These are phyloP conservation scores for Colletotrichum abscissum DNA, from an alignment of 2,329 filamentous ascomycete genomes.

Conservation along the genomic window DNA sequence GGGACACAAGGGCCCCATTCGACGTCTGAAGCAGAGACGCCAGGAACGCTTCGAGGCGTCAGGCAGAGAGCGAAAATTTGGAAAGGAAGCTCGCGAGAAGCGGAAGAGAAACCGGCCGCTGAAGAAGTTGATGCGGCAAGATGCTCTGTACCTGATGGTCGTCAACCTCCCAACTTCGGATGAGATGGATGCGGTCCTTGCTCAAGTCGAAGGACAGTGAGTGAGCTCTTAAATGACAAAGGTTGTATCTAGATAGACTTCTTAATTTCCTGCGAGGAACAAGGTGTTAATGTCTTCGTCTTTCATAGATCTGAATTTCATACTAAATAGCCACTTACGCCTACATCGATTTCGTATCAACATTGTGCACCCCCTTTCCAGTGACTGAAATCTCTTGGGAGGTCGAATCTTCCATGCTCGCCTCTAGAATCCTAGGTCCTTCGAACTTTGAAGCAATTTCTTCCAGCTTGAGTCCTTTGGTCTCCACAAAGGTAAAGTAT, in stretches of 20 bases:
- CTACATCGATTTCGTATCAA: background rate
- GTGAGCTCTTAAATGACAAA: background rate
- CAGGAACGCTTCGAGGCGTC: background rate
- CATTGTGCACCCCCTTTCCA: background rate
- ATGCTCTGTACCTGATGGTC: conserved; percentile 7
- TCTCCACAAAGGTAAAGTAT: conserved; percentile 44
- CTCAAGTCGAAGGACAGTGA: background rate
- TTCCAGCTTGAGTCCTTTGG: conserved; percentile 43
- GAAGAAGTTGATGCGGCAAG: conserved; percentile 13
- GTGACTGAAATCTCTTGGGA: background rate
- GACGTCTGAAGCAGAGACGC: background rate
- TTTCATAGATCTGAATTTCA: background rate
- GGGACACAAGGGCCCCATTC: background rate
- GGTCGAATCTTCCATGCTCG: background rate
- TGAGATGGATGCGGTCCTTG: background rate
- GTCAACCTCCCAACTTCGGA: background rate
- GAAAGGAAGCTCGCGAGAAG: background rate
- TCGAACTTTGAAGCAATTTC: conserved; percentile 43
- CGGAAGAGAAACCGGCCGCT: conserved; percentile 1
- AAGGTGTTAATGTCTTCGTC: background rate
- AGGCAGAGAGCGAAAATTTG: background rate
- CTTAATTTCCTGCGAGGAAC: background rate
- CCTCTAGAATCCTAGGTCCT: conserved; percentile 6
- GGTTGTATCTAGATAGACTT: background rate
- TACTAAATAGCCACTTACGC: too few species aligned